Percentiles rank a stretch among this genome's conserved stretches.
These are phyloP conservation scores for Lithospermum erythrorhizon DNA, from an alignment of 257 asterid species.

Conservation along the genomic window DNA sequence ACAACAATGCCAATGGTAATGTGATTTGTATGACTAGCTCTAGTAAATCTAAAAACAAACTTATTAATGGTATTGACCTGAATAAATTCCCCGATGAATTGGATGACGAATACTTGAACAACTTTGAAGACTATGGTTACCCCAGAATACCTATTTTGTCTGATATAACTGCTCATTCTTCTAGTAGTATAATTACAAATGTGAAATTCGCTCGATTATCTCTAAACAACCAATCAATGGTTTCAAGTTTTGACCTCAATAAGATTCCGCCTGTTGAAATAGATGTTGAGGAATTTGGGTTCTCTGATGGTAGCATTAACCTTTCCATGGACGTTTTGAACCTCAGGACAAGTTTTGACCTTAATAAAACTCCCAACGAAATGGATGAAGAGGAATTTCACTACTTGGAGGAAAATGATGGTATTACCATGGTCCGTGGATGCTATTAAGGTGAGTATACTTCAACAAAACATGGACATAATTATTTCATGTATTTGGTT, in stretches of 20 bases:
- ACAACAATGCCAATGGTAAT: too few species aligned
- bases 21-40: too few species aligned
- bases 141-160: too few species aligned
- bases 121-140: too few species aligned
- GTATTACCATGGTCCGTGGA: too few species aligned
- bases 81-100: neutral
- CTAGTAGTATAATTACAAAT: too few species aligned
- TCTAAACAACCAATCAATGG: too few species aligned
- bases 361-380: neutral
- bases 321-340: neutral
- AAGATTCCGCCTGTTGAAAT: neutral
- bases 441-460: neutral
- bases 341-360: neutral
- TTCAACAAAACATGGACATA: neutral
- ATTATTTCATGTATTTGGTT: neutral
- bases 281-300: neutral
- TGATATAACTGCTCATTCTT: too few species aligned
- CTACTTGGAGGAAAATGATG: too few species aligned
- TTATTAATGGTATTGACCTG: neutral
- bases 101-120: neutral
- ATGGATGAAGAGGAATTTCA: too few species aligned
- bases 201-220: too few species aligned
- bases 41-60: too few species aligned
- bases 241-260: neutral
- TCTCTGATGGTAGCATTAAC: neutral